Base-by-base conservation (phyloP, 2,329 filamentous ascomycete species). In the Colletotrichum zoysiae region DNA sequence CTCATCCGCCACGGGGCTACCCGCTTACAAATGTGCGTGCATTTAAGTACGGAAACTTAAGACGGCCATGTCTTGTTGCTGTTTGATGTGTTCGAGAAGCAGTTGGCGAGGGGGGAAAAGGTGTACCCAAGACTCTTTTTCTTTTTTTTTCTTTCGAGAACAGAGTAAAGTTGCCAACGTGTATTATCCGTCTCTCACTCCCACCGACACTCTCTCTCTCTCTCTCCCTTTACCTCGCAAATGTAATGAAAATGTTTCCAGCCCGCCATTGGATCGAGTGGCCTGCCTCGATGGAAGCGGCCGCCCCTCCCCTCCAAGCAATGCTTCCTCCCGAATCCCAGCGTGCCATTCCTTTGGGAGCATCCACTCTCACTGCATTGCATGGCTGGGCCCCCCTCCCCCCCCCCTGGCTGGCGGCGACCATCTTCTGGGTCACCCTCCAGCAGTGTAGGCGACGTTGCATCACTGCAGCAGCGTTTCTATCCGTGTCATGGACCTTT, bases 291-390 rank as follows among this genome's bases (percentile, higher is more conserved):
- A 62, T 38, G 23, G 44, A 23, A 6, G 16, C 60, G 46, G 14
- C 30, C 33, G 12, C 44, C 46, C 33, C 30, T 38, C 14, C 38
- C 46, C 57, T 42, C 20, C 38, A 33, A 67, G 46, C 35, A 66
- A 66, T 35, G 33, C 63, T 55, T 58, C 16, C 58, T 62, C 65
- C n/a, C 68, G 57, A 50, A 20, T 62, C 59, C 59, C 65, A 68
- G 68, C 65, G 68, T 71, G 68, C 68, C 68, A 71, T 71, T 63
- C 68, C 65, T 71, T 62, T 71, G 65, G 68, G 68, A 71, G 56
- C 44, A 63, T 71, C 53, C 53, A 56, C 53, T 38, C 33, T n/a
- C 53, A 58, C 68, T 26, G 26, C 20, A 20, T 46, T 26, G 26
- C 20, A 20, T 46, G 58, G 48, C 58, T 33, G n/a, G 68, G 44